Evolutionary conservation across 148 eudicot species (phyloP).

Genomic region (Nepenthes gracilis): DNA sequence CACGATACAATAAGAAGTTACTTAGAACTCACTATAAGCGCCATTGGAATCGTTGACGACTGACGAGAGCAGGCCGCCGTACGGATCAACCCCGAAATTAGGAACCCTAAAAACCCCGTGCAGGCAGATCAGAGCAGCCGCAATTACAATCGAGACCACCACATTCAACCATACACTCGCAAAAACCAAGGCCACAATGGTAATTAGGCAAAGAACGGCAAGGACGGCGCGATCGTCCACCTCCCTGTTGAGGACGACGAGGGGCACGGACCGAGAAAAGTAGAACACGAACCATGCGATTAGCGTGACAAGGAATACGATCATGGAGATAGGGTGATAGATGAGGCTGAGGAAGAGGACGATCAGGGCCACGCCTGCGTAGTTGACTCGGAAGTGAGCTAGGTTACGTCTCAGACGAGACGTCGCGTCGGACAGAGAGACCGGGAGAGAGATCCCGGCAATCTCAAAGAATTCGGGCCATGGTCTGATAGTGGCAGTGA

Average conservation of each 20-base stretch:
- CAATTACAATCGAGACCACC: constrained; percentile 13
- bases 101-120: constrained; percentile 47
- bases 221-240: constrained; percentile 30
- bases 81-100: constrained; percentile 36
- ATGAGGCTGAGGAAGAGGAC: constrained; percentile 27
- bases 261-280: constrained; percentile 23
- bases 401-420: constrained; percentile 30
- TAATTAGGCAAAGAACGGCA: constrained; percentile 8
- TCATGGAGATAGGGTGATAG: constrained; percentile 32
- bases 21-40: constrained; percentile 28
- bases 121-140: constrained; percentile 14
- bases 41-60: constrained; percentile 28
- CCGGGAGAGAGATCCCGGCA: constrained; percentile 25
- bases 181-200: constrained; percentile 18
- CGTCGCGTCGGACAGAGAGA: constrained; percentile 27
- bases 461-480: constrained; percentile 40
- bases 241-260: constrained; percentile 10
- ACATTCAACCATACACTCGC: constrained; percentile 33
- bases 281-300: constrained; percentile 29
- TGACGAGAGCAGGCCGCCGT: constrained; percentile 33
- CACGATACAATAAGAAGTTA: too few relatives aligned
- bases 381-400: constrained; percentile 39
- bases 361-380: constrained; percentile 18
- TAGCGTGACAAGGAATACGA: constrained; percentile 22
- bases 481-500: constrained; percentile 12